Evolutionary conservation across 2,329 filamentous ascomycete genomes (phyloP), one percentile per base, ranked within the genome.

Genomic region (Chaetomiaceae sp.): DNA sequence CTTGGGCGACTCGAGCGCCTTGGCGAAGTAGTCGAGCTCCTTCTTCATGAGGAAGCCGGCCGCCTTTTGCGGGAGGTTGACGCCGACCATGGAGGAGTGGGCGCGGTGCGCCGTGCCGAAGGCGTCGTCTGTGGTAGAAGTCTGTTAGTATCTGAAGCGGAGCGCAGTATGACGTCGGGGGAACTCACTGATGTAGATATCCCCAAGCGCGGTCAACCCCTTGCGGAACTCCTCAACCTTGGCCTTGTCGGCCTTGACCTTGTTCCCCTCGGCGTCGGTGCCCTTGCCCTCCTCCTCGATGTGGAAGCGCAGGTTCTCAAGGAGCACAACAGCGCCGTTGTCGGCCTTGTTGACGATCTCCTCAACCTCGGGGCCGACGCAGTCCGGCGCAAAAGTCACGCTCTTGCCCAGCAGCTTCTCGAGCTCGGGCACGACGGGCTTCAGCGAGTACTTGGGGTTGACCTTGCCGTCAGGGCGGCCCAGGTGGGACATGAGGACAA

Each of bases 31-130:
- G 69, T 99, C 93, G 58, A 99, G 87, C 75, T 99, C 93, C 81
- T 97, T 99, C 87, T 99, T 99, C 80, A 99, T 90, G 66, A 99
- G 84, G 85, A 96, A 99, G 57, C 93, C 93, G 51, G 92, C 89
- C 9, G 93, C 93, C 79, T 96, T 96, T 72, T 97, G 89, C 62
- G 92, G 91, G 43, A 99, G 86, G 61, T 96, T 84, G 58, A 96
- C 81, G 66, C 93, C 93, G 65, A 99, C 93, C 93, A 99, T 99
- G 71, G 92, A 97, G 72, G 90, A 96, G 83, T 99, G 93, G 43
- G 89, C 93, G 70, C 93, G 89, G 79, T 99, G 93, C 55, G 93
- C 93, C 56, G 93, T 99, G 72, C 93, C 93, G 70, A 99, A 99
- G 57, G 95, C 93, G 66, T 99, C 93, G 74, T 99, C 89, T 95